Base-by-base conservation (phyloP, 495 filamentous ascomycete genomes). In the Trichoderma virens region DNA sequence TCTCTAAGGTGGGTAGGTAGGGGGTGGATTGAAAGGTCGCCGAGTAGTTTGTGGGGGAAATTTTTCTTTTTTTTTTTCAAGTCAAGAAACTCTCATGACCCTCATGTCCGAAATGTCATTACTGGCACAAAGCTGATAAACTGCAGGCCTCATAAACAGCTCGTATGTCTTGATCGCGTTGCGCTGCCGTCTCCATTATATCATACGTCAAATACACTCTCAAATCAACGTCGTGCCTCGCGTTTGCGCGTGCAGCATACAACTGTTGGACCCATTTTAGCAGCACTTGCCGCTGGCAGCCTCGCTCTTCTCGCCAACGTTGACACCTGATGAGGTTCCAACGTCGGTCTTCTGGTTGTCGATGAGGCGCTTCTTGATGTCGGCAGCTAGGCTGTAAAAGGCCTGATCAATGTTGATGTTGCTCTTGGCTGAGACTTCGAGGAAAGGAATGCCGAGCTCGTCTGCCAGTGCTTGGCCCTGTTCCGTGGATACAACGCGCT, bases 391-490 rank as follows among this genome's bases (percentile, higher is more conserved):
- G 76, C 82, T 91, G 76, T 93, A 98, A 75, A 99, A 99, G 2
- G 94, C 94, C 82, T 98, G 92, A 77, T 99, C 94, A 68, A 99
- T 93, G 78, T 98, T 99, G 86, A 95, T 96, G 78, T 98, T 98
- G 79, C 89, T 91, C 82, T 98, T 98, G 63, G 94, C 94, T 25
- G 91, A 96, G 54, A 99, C 94, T 74, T 99, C 94, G 73, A 99
- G 87, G 80, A 99, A 99, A 5, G 95, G 94, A 66, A 99, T 97
- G 67, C 92, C 92, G 56, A 99, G 87, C 77, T 99, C 94, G 76
- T 96, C 90, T 30, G 94, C 94, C 39, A 99, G 84, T 68, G 89
- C 85, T 73, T 99, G 93, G 66, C 94, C 94, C 71, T 89, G 90
- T 75, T 98, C 92, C 59, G 89, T 96, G 30, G 91, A 91, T 23